Conservation (phyloP, 2,329 filamentous ascomycete genomes). For the Xylaria digitata region DNA sequence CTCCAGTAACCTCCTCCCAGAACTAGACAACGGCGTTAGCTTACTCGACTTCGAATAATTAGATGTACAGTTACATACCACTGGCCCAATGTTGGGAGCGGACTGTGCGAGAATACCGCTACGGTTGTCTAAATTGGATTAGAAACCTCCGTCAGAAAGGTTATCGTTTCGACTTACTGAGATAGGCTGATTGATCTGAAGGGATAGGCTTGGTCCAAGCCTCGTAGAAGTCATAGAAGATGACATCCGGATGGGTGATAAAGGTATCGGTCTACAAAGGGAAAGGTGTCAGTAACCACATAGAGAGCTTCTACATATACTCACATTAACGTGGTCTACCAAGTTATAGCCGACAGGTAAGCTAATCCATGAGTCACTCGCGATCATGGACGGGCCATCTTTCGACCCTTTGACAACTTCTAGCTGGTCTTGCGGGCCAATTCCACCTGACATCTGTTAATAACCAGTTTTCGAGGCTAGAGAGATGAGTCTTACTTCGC, state of each 20-base stretch:
- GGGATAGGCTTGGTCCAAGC: slow-evolving; percentile 65
- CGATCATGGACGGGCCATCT: slow-evolving; percentile 64
- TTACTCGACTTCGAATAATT: background rate
- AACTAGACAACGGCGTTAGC: slow-evolving; percentile 42
- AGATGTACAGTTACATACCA: slow-evolving; percentile 51
- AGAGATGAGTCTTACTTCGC: slow-evolving; percentile 57
- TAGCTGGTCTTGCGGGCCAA: slow-evolving; percentile 72
- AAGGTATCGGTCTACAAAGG: slow-evolving; percentile 57
- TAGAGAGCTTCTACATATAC: slow-evolving; percentile 13
- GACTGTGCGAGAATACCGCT: slow-evolving; percentile 72
- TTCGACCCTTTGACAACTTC: slow-evolving; percentile 61
- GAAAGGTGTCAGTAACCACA: slow-evolving; percentile 27
- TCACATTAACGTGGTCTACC: slow-evolving; percentile 64
- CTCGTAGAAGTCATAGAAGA: slow-evolving; percentile 75
- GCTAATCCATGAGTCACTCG: slow-evolving; percentile 65
- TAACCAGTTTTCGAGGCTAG: background rate
- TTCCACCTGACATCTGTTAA: slow-evolving; percentile 58
- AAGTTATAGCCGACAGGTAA: slow-evolving; percentile 70
- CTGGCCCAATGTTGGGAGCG: slow-evolving; percentile 71
- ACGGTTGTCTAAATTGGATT: slow-evolving; percentile 40
- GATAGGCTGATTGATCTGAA: slow-evolving; percentile 58
- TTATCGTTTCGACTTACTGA: slow-evolving; percentile 51
- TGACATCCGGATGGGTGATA: slow-evolving; percentile 58
- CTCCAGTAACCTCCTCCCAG: slow-evolving; percentile 68
- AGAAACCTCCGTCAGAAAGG: slow-evolving; percentile 16